Evolutionary conservation across 495 filamentous ascomycete species (phyloP).

Genomic region (Haplographium delicatum): DNA sequence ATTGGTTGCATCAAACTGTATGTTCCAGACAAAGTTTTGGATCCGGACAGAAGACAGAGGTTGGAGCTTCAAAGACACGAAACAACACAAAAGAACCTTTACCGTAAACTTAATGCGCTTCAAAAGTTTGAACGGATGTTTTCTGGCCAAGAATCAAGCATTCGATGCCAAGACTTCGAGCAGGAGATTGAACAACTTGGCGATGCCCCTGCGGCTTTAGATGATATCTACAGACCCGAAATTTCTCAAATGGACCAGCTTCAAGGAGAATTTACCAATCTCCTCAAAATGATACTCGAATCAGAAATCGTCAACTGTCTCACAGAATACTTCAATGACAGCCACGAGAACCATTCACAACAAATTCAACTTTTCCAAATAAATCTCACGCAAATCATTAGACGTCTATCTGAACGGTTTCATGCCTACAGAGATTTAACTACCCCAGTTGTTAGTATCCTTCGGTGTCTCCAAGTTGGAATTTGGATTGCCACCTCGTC

Average conservation of each 20-base stretch:
- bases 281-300: slow-evolving; percentile 60
- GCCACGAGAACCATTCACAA: slow-evolving; percentile 24
- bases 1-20: slow-evolving; percentile 68
- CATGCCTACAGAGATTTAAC: slow-evolving; percentile 80
- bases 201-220: slow-evolving; percentile 44
- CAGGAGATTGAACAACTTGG: slow-evolving; percentile 58
- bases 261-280: slow-evolving; percentile 74
- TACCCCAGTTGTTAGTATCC: slow-evolving; percentile 69
- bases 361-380: slow-evolving; percentile 55
- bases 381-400: slow-evolving; percentile 65
- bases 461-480: slow-evolving; percentile 74
- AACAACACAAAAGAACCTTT: slow-evolving; percentile 47
- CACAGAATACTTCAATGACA: slow-evolving; percentile 13
- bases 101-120: slow-evolving; percentile 54
- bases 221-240: slow-evolving; percentile 62
- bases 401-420: slow-evolving; percentile 60
- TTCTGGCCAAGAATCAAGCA: slow-evolving; percentile 59
- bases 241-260: slow-evolving; percentile 62
- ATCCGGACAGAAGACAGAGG: slow-evolving; percentile 74
- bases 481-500: slow-evolving; percentile 58
- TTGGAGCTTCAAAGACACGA: slow-evolving; percentile 63
- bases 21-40: slow-evolving; percentile 78
- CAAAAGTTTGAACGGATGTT: slow-evolving; percentile 59
- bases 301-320: slow-evolving; percentile 40
- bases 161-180: slow-evolving; percentile 55